Percentiles rank a stretch among this genome's conserved stretches.
Conservation (phyloP, 345 rosid genomes). For the Ceriops decandra region DNA sequence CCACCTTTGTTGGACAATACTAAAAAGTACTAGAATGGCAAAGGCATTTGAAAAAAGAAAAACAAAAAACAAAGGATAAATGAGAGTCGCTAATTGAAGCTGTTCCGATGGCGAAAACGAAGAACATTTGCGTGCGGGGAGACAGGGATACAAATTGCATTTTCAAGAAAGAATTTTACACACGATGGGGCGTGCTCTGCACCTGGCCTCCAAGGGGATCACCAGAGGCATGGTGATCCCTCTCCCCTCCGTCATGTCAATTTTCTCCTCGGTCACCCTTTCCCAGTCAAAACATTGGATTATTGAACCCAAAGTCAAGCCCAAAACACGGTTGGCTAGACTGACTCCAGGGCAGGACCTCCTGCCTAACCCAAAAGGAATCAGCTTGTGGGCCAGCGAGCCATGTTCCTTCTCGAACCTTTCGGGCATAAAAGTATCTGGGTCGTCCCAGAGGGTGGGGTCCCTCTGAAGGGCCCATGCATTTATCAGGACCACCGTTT, state of each 20-base stretch:
- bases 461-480: neutral
- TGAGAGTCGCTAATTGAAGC: too few species aligned
- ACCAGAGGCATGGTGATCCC: neutral
- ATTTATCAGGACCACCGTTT: neutral
- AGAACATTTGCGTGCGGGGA: too few species aligned
- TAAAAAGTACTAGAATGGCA: too few species aligned
- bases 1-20: too few species aligned
- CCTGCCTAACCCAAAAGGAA: conserved; percentile 3
- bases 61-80: too few species aligned
- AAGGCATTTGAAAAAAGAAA: too few species aligned
- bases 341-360: conserved; percentile 8
- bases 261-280: neutral
- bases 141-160: too few species aligned
- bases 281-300: conserved; percentile 9
- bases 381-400: neutral
- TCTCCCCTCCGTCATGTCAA: conserved; percentile 1
- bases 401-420: neutral
- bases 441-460: neutral
- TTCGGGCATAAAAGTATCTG: neutral
- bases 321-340: neutral
- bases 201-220: conserved; percentile 3
- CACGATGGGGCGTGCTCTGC: conserved; percentile 3
- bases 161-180: too few species aligned
- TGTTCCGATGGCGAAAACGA: too few species aligned
- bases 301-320: neutral